Percentiles rank a stretch among this genome's conserved stretches.
Evolutionary conservation across 176 grass and related monocot genomes (phyloP).

Genomic region (Avena atlantica): DNA sequence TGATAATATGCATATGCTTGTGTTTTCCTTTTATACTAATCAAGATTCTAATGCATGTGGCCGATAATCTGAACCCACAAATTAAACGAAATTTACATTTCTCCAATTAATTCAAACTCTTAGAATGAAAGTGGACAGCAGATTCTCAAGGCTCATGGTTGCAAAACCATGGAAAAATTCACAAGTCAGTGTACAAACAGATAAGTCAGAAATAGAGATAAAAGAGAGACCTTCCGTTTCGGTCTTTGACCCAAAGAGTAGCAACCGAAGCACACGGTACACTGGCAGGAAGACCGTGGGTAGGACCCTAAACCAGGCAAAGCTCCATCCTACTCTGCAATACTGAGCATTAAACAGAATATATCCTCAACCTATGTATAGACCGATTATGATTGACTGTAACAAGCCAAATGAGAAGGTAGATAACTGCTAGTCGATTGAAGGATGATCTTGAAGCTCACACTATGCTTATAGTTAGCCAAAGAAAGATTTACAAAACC

Average conservation of each 20-base stretch:
- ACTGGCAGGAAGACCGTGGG: background rate
- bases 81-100: background rate
- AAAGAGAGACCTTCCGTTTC: background rate
- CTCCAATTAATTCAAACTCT: background rate
- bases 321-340: background rate
- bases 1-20: background rate
- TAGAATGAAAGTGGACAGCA: background rate
- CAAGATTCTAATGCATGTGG: background rate
- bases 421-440: background rate
- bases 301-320: background rate
- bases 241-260: background rate
- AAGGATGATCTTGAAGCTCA: background rate
- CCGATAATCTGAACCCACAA: background rate
- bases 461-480: background rate
- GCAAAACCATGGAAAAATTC: background rate
- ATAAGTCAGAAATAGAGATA: conserved; percentile 10
- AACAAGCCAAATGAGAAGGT: background rate
- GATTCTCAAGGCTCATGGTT: conserved; percentile 6
- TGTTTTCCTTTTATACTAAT: background rate
- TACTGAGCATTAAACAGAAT: conserved; percentile 6
- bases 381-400: background rate
- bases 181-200: background rate
- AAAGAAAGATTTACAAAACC: background rate
- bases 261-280: background rate
- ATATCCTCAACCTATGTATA: background rate